These are phyloP conservation scores for Fomitopsis schrenkii DNA, from an alignment of 1,284 basidiomycete genomes.

Conservation along the genomic window DNA sequence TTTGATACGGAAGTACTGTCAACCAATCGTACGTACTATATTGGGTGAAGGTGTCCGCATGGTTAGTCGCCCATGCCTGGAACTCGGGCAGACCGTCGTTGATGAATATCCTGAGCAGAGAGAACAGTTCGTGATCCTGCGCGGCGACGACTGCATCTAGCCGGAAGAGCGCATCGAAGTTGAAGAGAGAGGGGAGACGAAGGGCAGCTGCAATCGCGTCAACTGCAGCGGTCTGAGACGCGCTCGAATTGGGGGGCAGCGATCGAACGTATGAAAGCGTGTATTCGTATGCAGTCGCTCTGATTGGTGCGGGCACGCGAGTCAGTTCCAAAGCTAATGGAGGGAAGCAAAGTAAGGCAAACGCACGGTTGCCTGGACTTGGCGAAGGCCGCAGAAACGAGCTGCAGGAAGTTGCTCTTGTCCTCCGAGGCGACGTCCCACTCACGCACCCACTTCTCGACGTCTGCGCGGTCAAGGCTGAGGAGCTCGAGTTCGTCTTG, in stretches of 20 bases:
- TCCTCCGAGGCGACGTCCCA: constrained; percentile 71
- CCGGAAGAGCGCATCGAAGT: constrained; percentile 81
- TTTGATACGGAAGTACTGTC: neutral
- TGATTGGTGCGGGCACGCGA: constrained; percentile 22
- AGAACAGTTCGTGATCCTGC: constrained; percentile 64
- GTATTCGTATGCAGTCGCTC: constrained; percentile 61
- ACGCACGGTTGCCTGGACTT: constrained; percentile 56
- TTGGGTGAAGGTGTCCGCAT: constrained; percentile 50
- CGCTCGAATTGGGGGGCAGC: constrained; percentile 48
- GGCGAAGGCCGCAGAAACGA: constrained; percentile 60
- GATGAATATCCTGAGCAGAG: constrained; percentile 71
- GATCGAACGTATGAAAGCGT: constrained; percentile 58
- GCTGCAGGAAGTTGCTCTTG: constrained; percentile 68
- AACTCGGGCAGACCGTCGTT: constrained; percentile 65
- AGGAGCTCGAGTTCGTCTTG: constrained; percentile 71
- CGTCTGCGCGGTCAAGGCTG: constrained; percentile 54
- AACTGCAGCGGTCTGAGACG: constrained; percentile 51
- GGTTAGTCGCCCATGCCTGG: constrained; percentile 54
- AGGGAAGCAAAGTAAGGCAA: neutral
- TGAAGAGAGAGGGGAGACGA: constrained; percentile 66
- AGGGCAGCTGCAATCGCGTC: constrained; percentile 66
- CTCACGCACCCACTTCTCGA: constrained; percentile 74
- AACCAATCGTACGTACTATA: constrained; percentile 48
- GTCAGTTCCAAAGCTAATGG: neutral
- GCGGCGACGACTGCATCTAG: constrained; percentile 69